Percentiles rank a stretch among this genome's conserved stretches.
These are phyloP conservation scores for Cyclocybe aegerita DNA, from an alignment of 768 basidiomycete genomes.

Conservation along the genomic window DNA sequence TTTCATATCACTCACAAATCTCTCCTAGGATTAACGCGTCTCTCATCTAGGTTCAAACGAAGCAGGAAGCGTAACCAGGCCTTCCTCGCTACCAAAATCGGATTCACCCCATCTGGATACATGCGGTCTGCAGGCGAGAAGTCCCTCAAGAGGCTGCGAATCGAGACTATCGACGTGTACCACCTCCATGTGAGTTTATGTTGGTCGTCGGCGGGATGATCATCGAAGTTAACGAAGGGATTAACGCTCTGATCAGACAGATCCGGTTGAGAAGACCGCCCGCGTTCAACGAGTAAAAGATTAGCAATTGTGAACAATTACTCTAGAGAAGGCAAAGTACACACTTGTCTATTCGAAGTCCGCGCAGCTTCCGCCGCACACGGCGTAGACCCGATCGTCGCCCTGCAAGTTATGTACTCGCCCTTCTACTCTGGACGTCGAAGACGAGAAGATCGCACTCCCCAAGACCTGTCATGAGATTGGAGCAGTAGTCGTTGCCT, in stretches of 20 bases:
- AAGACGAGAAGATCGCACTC: slow-evolving; percentile 39
- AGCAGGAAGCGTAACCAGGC: slow-evolving; percentile 54
- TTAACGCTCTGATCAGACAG: neutral
- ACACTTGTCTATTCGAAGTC: slow-evolving; percentile 58
- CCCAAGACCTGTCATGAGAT: slow-evolving; percentile 45
- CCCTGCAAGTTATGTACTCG: slow-evolving; percentile 52
- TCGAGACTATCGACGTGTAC: slow-evolving; percentile 43
- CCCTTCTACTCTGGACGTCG: slow-evolving; percentile 50
- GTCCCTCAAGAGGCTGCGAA: slow-evolving; percentile 41
- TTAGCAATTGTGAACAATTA: too few relatives aligned
- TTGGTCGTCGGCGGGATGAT: slow-evolving; percentile 30
- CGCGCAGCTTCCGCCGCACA: slow-evolving; percentile 50
- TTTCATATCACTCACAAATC: too few relatives aligned
- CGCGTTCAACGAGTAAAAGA: too few relatives aligned
- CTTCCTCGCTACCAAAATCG: slow-evolving; percentile 62
- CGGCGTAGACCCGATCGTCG: slow-evolving; percentile 48
- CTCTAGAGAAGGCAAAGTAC: slow-evolving; percentile 39
- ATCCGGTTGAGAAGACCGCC: too few relatives aligned
- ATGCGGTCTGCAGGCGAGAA: slow-evolving; percentile 33
- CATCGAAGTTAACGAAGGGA: neutral
- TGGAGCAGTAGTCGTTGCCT: slow-evolving; percentile 47
- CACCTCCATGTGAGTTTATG: slow-evolving; percentile 38
- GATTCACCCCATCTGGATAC: slow-evolving; percentile 29
- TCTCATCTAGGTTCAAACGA: slow-evolving; percentile 52
- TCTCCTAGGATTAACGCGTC: too few relatives aligned